Base-by-base conservation (phyloP, 2,329 filamentous ascomycete species). In the Penicillium paneum region DNA sequence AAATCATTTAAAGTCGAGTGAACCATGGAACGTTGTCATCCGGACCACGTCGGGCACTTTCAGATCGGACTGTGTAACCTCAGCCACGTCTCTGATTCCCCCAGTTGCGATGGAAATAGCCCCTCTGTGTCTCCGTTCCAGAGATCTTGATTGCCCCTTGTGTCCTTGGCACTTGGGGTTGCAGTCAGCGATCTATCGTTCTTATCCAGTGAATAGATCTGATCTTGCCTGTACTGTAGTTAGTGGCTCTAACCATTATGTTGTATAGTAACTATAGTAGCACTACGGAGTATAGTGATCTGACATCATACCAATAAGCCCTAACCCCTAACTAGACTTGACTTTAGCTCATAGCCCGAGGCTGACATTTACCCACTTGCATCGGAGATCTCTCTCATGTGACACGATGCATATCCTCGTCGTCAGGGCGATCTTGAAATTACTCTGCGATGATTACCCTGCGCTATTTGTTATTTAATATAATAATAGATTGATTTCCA, bases 361-460 rank as follows among this genome's bases (percentile, higher is more conserved):
- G 52, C 57, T 58, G 55, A 58, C 48, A 46, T 53, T 57, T 45
- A 56, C 19, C 42, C 49, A 51, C 49, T 41, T 39, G 31, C 55
- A 57, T 55, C 51, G 51, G 43, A 57, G 57, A 59, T 59, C 57
- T 42, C 51, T 52, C 49, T 52, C 57, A 59, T 58, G 57, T 59
- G 57, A 52, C 43, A 48, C 36, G 28, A 40, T 39, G 34, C 34
- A 39, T 34, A 40, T 28, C 8, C 15, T 49, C 21, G 13, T 36
- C 31, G 17, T 45, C 11, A 21, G 26, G 8, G 32, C 6, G 13
- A 47, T 47, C 34, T 31, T n/a, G 19, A 5, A 15, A 24, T 24
- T 26, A 8, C 26, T 31, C n/a, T n/a, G n/a, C 41, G 13, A 5
- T 13, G 12, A 32, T 32, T 21, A 19, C 17, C 17, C 8, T 44